These are phyloP conservation scores for Starmerella asiatica DNA, from an alignment of 805 yeast genomes.

Conservation along the genomic window DNA sequence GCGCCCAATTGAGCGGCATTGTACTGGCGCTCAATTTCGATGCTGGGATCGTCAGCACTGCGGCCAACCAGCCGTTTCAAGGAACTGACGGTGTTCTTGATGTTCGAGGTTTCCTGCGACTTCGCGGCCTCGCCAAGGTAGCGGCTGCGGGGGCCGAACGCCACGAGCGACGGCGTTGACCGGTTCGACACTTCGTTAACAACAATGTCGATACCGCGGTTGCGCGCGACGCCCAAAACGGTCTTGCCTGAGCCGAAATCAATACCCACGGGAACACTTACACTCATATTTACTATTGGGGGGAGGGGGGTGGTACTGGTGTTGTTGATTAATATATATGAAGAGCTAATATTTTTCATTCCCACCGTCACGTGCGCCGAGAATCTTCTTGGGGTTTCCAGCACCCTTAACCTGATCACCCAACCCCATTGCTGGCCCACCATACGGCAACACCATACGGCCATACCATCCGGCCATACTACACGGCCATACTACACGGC, in stretches of 20 bases:
- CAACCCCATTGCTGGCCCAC: too few species aligned
- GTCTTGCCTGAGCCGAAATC: slow-evolving; percentile 94
- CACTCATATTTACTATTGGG: slow-evolving; percentile 16
- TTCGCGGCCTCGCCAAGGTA: slow-evolving; percentile 91
- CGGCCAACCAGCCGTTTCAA: slow-evolving; percentile 87
- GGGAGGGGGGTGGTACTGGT: background rate
- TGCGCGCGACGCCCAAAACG: slow-evolving; percentile 85
- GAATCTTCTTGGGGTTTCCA: slow-evolving; percentile 8
- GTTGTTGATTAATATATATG: background rate
- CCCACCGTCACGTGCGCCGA: slow-evolving; percentile 2
- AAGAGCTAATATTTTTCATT: background rate
- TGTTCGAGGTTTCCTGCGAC: slow-evolving; percentile 90
- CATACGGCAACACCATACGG: too few species aligned
- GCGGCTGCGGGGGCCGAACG: slow-evolving; percentile 81
- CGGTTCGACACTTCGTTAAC: slow-evolving; percentile 98
- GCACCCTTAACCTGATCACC: too few species aligned
- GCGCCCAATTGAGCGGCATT: slow-evolving; percentile 60
- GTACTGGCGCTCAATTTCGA: slow-evolving; percentile 58
- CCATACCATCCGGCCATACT: too few species aligned
- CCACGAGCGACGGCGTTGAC: slow-evolving; percentile 82
- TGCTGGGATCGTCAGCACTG: slow-evolving; percentile 58
- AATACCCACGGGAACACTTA: slow-evolving; percentile 52
- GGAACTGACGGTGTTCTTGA: slow-evolving; percentile 92
- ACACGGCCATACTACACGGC: too few species aligned
- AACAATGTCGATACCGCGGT: slow-evolving; percentile 95